Conservation (phyloP, 768 basidiomycete species). For the Termitomyces sp. region DNA sequence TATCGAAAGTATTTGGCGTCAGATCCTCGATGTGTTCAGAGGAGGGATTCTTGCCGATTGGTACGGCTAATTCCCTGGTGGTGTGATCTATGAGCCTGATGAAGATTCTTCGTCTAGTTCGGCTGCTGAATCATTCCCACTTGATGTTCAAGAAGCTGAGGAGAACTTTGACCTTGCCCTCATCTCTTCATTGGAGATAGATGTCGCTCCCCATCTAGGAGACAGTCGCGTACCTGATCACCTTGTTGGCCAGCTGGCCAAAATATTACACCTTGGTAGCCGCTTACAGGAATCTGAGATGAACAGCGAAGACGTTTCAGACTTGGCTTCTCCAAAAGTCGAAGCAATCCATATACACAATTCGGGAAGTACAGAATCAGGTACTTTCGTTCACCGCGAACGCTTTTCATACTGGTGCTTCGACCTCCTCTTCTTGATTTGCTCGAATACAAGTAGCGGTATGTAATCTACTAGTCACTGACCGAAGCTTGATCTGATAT, state of each 20-base stretch:
- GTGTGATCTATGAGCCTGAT: not conserved
- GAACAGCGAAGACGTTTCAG: not conserved
- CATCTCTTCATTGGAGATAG: constrained; percentile 74
- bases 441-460: constrained; percentile 66
- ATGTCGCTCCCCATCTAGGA: constrained; percentile 76
- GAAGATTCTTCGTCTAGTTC: constrained; percentile 37
- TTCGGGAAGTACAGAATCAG: constrained; percentile 59
- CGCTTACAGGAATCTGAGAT: constrained; percentile 43
- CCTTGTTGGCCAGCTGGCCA: constrained; percentile 63
- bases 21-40: constrained; percentile 74
- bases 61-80: constrained; percentile 29
- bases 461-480: constrained; percentile 6
- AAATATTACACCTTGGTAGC: constrained; percentile 71
- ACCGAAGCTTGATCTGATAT: not conserved
- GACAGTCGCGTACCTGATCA: constrained; percentile 65
- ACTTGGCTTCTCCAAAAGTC: constrained; percentile 18
- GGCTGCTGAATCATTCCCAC: constrained; percentile 47
- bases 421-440: constrained; percentile 79
- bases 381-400: constrained; percentile 63
- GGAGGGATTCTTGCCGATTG: constrained; percentile 85
- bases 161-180: constrained; percentile 84
- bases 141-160: constrained; percentile 68
- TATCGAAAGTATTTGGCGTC: constrained; percentile 82
- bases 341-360: constrained; percentile 35
- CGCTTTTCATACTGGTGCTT: constrained; percentile 93